Evolutionary conservation across 208 protist species (phyloP).

Genomic region (Wallacemonas collosoma): DNA sequence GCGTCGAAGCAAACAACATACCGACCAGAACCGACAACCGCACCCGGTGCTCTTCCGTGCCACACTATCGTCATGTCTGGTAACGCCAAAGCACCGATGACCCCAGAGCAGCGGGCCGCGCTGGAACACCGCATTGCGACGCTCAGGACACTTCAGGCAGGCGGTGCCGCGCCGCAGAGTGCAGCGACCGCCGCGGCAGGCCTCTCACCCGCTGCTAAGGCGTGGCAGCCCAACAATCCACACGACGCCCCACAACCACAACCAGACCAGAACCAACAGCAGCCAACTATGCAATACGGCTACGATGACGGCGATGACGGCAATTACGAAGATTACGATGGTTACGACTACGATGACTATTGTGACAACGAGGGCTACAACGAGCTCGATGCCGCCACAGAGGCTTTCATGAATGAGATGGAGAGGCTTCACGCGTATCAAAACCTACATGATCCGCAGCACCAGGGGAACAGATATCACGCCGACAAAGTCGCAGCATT

Average conservation of each 20-base stretch:
- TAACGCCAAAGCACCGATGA: constrained; percentile 26
- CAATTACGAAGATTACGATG: constrained; percentile 12
- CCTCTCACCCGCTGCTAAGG: neutral
- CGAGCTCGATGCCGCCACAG: constrained; percentile 12
- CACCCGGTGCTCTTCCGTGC: neutral
- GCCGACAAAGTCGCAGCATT: constrained; percentile 31
- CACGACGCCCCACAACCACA: neutral
- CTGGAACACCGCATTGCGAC: constrained; percentile 45
- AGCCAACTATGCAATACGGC: constrained; percentile 10
- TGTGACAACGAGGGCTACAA: constrained; percentile 31
- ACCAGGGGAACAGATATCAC: neutral
- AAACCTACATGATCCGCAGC: neutral
- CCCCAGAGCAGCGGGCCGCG: constrained; percentile 55
- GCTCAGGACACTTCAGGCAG: constrained; percentile 38
- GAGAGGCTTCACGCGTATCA: constrained; percentile 2
- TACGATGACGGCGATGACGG: constrained; percentile 17
- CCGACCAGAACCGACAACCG: no score
- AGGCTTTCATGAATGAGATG: constrained; percentile 21
- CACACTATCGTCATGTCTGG: constrained; percentile 7
- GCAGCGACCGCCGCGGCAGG: neutral
- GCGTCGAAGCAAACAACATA: no score
- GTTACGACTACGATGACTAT: constrained; percentile 19
- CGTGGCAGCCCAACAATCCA: no score
- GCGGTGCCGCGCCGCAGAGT: neutral
- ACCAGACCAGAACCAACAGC: neutral